Evolutionary conservation across 164 flowering plant species (phyloP).

Genomic region (Sextonia rubra): DNA sequence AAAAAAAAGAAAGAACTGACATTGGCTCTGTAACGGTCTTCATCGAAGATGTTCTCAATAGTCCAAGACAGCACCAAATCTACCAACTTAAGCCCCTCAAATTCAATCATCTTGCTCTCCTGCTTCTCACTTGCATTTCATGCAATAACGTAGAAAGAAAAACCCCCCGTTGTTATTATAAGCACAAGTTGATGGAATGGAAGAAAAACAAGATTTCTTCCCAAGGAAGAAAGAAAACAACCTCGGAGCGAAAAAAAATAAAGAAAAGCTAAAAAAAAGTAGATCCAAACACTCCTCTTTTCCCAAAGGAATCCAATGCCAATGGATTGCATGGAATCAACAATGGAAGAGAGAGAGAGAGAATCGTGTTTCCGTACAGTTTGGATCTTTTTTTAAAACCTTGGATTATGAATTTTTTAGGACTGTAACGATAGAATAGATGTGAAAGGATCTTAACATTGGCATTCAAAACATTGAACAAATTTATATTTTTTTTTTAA

Average conservation of each 20-base stretch:
- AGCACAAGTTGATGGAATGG: background rate
- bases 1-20: background rate
- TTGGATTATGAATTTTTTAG: too few species aligned
- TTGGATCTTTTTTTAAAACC: too few species aligned
- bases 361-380: too few species aligned
- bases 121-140: background rate
- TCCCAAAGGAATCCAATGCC: background rate
- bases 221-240: background rate
- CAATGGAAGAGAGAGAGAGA: too few species aligned
- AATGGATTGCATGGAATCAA: background rate
- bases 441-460: too few species aligned
- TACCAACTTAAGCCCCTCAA: background rate
- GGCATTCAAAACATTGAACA: too few species aligned
- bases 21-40: background rate
- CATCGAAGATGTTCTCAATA: constrained; percentile 18
- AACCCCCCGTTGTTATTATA: background rate
- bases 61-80: background rate
- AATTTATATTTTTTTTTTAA: too few species aligned
- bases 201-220: background rate
- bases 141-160: too few species aligned
- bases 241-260: background rate
- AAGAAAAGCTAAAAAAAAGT: background rate
- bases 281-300: background rate
- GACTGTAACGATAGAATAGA: too few species aligned
- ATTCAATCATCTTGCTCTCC: too few species aligned